Conservation (phyloP, 169 alveolate genomes). For the Plasmodium gallinaceum region DNA sequence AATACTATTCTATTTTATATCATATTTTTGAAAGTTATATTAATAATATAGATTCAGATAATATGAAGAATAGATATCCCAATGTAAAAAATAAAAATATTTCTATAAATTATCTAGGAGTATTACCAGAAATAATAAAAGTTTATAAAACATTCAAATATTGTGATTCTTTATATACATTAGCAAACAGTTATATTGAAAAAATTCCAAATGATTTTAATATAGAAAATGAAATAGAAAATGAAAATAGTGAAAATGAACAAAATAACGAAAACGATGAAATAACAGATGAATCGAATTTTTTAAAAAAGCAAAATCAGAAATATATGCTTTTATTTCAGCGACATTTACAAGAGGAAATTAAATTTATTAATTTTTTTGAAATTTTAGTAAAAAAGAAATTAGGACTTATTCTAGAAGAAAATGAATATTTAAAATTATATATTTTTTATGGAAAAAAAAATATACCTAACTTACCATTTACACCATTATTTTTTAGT, state of each 20-base stretch:
- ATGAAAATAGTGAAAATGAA: not conserved
- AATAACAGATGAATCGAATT: slow-evolving; percentile 19
- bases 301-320: slow-evolving; percentile 29
- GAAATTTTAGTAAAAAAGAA: slow-evolving; percentile 33
- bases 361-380: slow-evolving; percentile 52
- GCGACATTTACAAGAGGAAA: slow-evolving; percentile 42
- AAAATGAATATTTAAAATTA: slow-evolving; percentile 45
- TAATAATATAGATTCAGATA: not conserved
- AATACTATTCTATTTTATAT: slow-evolving; percentile 31
- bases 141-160: slow-evolving; percentile 57
- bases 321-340: slow-evolving; percentile 57
- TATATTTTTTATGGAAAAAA: slow-evolving; percentile 66
- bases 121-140: slow-evolving; percentile 60
- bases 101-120: slow-evolving; percentile 32
- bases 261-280: slow-evolving; percentile 9
- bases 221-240: not conserved
- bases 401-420: slow-evolving; percentile 36
- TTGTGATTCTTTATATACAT: slow-evolving; percentile 33
- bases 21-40: slow-evolving; percentile 62
- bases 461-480: slow-evolving; percentile 28
- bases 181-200: slow-evolving; percentile 29
- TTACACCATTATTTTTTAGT: slow-evolving; percentile 39
- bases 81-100: slow-evolving; percentile 8
- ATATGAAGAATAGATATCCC: slow-evolving; percentile 5
- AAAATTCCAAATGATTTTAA: not conserved